Percentiles rank a stretch among this genome's conserved stretches.
Conservation (phyloP, 2,329 filamentous ascomycete species). For the Fusarium marasasianum region DNA sequence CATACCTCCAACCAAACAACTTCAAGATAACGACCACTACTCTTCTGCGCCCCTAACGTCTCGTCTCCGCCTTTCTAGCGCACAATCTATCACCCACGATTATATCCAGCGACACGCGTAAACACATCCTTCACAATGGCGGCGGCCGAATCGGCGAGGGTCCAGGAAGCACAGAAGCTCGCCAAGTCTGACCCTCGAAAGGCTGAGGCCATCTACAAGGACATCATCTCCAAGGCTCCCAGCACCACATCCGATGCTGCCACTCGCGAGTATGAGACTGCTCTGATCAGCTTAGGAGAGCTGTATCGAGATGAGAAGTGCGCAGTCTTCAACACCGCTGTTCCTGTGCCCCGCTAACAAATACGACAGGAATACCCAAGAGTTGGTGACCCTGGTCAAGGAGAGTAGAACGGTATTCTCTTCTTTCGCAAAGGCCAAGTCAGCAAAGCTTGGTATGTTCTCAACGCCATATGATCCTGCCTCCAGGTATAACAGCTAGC, state of each 20-base stretch:
- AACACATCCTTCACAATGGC: conserved; percentile 56
- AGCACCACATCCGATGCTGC: conserved; percentile 85
- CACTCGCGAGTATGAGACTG: conserved; percentile 89
- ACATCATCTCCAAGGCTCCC: conserved; percentile 86
- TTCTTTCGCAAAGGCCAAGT: conserved; percentile 98
- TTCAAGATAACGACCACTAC: conserved; percentile 27
- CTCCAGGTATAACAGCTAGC: conserved; percentile 1
- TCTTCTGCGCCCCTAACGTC: neutral
- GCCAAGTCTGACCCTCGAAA: conserved; percentile 82
- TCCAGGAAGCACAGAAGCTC: conserved; percentile 89
- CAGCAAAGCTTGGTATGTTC: conserved; percentile 88
- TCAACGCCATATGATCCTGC: neutral
- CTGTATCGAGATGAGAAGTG: conserved; percentile 90
- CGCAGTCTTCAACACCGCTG: conserved; percentile 47
- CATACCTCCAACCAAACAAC: conserved; percentile 32
- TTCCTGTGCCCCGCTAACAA: conserved; percentile 20
- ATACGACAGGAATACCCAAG: conserved; percentile 74
- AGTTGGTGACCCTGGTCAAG: conserved; percentile 89
- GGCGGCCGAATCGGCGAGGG: conserved; percentile 68
- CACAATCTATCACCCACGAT: neutral
- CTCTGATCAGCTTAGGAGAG: conserved; percentile 88
- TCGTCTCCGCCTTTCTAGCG: neutral
- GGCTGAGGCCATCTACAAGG: conserved; percentile 88
- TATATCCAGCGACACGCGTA: conserved; percentile 12
- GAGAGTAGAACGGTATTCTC: conserved; percentile 91